These are phyloP conservation scores for Clarireedia hainanense DNA, from an alignment of 2,329 filamentous ascomycete species.

Conservation along the genomic window DNA sequence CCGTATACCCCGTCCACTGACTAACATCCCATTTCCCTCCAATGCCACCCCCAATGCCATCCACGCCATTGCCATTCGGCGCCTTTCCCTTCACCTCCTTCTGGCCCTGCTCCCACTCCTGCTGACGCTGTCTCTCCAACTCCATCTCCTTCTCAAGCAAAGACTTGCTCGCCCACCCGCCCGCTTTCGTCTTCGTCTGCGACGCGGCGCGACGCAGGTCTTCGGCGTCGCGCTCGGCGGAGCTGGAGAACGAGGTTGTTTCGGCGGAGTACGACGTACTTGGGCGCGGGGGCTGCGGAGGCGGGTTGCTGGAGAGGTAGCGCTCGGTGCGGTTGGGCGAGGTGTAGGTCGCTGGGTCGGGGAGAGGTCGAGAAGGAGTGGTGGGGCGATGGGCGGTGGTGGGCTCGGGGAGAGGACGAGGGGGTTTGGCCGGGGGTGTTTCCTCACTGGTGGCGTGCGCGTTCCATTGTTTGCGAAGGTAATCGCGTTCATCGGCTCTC, in stretches of 20 bases:
- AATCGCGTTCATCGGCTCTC: slow-evolving; percentile 43
- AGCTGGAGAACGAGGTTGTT: slow-evolving; percentile 32
- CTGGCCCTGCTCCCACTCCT: slow-evolving; percentile 67
- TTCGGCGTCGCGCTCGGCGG: slow-evolving; percentile 42
- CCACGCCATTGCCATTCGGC: slow-evolving; percentile 41
- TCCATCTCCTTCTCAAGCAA: slow-evolving; percentile 55
- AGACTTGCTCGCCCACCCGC: slow-evolving; percentile 45
- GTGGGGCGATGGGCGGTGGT: slow-evolving; percentile 27
- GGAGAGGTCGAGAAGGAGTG: slow-evolving; percentile 32
- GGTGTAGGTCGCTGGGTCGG: slow-evolving; percentile 28
- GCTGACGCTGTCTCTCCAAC: slow-evolving; percentile 48
- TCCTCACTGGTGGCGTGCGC: slow-evolving; percentile 17
- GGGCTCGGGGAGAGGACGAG: slow-evolving; percentile 28
- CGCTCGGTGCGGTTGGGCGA: slow-evolving; percentile 38
- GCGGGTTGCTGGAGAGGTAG: slow-evolving; percentile 40
- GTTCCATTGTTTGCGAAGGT: slow-evolving; percentile 38
- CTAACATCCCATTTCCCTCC: slow-evolving; percentile 59
- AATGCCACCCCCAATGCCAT: slow-evolving; percentile 59
- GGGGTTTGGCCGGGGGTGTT: slow-evolving; percentile 20
- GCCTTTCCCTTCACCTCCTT: slow-evolving; percentile 45
- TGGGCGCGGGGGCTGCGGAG: slow-evolving; percentile 31
- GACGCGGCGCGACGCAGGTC: slow-evolving; percentile 39
- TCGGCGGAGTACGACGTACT: slow-evolving; percentile 34
- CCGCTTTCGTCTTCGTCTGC: slow-evolving; percentile 44
- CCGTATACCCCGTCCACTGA: slow-evolving; percentile 58